These are phyloP conservation scores for Olyra latifolia DNA, from an alignment of 176 grass and related monocot genomes.

Conservation along the genomic window DNA sequence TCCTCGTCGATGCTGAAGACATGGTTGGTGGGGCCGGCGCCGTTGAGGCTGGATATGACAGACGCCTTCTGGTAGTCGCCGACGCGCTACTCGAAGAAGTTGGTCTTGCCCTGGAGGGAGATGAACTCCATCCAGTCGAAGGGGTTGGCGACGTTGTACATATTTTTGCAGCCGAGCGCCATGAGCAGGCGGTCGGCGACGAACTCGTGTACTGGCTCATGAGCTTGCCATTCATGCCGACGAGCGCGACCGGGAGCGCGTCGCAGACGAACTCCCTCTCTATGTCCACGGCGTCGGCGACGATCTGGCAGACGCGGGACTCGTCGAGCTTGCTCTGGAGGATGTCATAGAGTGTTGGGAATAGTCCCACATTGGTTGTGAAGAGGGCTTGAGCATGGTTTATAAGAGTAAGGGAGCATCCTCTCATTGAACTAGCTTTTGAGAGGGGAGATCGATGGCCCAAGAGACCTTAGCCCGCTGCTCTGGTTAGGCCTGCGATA, in stretches of 20 bases:
- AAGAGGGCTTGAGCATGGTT: too few relatives aligned
- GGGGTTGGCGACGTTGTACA: conserved; percentile 63
- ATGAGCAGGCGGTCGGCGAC: conserved; percentile 75
- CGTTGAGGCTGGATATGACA: conserved; percentile 69
- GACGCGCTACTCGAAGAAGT: conserved; percentile 90
- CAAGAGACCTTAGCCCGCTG: too few relatives aligned
- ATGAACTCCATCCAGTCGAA: conserved; percentile 96
- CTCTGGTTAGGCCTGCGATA: too few relatives aligned
- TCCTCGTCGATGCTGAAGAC: conserved; percentile 89
- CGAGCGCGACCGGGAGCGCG: conserved; percentile 61
- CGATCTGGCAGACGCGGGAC: conserved; percentile 54
- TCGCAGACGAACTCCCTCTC: conserved; percentile 87
- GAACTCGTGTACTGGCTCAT: conserved; percentile 80
- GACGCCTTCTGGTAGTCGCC: conserved; percentile 83
- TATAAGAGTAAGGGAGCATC: too few relatives aligned
- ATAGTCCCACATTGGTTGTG: too few relatives aligned
- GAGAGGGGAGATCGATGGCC: too few relatives aligned
- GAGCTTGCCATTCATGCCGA: conserved; percentile 73
- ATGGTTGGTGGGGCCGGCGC: conserved; percentile 35
- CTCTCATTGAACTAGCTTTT: too few relatives aligned
- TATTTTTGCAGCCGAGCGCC: conserved; percentile 48
- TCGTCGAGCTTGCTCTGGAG: conserved; percentile 58
- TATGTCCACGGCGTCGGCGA: conserved; percentile 73
- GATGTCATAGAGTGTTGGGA: conserved; percentile 71
- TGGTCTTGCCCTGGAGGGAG: conserved; percentile 82